Percentiles rank a stretch among this genome's conserved stretches.
phyloP scores from a whole-genome alignment of 2,329 filamentous ascomycete species.

The Fusarium goolgardi region DNA sequence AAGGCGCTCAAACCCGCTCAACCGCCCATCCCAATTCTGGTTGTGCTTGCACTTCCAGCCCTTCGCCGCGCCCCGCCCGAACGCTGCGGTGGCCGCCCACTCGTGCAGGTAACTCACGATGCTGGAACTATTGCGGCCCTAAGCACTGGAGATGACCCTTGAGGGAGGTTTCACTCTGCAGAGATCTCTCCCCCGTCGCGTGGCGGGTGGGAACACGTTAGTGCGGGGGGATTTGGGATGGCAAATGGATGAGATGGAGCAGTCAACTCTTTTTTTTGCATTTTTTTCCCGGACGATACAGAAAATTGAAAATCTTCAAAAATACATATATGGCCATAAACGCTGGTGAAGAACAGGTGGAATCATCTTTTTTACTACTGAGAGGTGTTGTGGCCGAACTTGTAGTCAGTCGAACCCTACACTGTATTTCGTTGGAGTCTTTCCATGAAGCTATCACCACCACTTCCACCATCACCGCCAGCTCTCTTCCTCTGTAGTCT shows the following conservation, averaged over 20 bases:
- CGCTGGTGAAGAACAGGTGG: not conserved
- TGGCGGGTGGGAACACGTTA: conserved; percentile 77
- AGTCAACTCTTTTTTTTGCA: conserved; percentile 59
- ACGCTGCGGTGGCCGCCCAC: conserved; percentile 73
- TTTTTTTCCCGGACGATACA: conserved; percentile 45
- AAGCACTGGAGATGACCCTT: conserved; percentile 77
- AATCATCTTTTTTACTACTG: not conserved
- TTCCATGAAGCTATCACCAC: conserved; percentile 24
- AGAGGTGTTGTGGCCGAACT: not conserved
- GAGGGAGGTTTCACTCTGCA: conserved; percentile 80
- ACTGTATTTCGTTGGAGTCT: no score
- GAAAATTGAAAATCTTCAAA: not conserved
- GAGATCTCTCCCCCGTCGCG: conserved; percentile 76
- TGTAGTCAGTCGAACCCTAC: conserved; percentile 15
- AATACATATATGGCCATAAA: not conserved
- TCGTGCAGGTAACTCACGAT: conserved; percentile 76
- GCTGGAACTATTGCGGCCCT: conserved; percentile 64
- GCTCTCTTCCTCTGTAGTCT: not conserved
- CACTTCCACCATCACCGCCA: no score
- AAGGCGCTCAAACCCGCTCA: conserved; percentile 66
- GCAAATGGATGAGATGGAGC: conserved; percentile 64
- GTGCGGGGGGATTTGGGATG: conserved; percentile 68
- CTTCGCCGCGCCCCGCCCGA: conserved; percentile 73
- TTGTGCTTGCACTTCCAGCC: conserved; percentile 55
- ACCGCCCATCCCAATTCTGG: conserved; percentile 61